phyloP scores from a whole-genome alignment of 495 filamentous ascomycete species.

The Rhypophila decipiens region DNA sequence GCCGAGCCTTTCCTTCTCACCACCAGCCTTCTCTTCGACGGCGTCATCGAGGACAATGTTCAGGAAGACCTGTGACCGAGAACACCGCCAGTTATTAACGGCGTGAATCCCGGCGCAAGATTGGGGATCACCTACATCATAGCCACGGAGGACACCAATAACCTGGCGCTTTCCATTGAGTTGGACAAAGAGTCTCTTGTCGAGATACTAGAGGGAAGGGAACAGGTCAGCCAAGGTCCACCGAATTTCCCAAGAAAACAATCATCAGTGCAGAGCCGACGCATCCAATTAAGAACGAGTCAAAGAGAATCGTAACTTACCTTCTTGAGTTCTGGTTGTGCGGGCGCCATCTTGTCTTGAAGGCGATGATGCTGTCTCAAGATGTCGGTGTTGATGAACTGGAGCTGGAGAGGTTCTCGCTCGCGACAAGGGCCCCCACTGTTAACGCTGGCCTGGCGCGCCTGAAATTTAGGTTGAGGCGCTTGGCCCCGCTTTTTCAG shows the following conservation, averaged over 20 bases:
- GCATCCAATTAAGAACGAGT: background rate
- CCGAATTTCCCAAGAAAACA: too few species aligned
- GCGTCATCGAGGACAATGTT: slow-evolving; percentile 98
- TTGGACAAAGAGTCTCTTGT: slow-evolving; percentile 97
- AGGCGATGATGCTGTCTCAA: background rate
- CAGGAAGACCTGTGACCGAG: slow-evolving; percentile 71
- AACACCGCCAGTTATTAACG: background rate
- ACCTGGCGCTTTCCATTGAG: slow-evolving; percentile 97
- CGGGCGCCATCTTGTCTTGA: slow-evolving; percentile 72
- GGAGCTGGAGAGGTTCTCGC: background rate
- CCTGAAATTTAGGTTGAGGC: background rate
- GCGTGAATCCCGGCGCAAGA: background rate
- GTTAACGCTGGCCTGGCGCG: background rate
- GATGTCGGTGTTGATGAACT: background rate
- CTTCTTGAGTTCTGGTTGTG: slow-evolving; percentile 98
- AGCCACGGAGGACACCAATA: slow-evolving; percentile 86
- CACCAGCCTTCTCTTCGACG: slow-evolving; percentile 89
- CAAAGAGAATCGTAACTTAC: slow-evolving; percentile 36
- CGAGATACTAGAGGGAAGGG: slow-evolving; percentile 70
- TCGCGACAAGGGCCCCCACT: background rate
- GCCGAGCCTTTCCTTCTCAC: slow-evolving; percentile 84
- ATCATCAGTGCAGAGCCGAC: slow-evolving; percentile 5
- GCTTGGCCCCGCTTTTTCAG: background rate
- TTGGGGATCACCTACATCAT: slow-evolving; percentile 62
- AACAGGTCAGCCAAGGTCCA: too few species aligned